Evolutionary conservation across 495 filamentous ascomycete species (phyloP).

Genomic region (Aspergillus hancockii): DNA sequence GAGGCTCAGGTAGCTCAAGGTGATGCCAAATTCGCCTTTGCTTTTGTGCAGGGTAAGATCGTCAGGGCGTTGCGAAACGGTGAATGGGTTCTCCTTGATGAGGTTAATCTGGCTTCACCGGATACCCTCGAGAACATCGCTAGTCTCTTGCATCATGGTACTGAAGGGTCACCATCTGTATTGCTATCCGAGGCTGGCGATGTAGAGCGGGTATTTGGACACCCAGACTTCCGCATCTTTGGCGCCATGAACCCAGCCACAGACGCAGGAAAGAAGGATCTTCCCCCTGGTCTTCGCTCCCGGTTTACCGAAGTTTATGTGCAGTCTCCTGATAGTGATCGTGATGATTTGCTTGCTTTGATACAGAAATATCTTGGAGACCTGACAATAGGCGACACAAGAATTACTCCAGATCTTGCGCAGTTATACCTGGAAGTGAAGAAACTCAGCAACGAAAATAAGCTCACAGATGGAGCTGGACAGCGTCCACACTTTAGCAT

Average conservation of each 20-base stretch:
- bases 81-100: slow-evolving; percentile 97
- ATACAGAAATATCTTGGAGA: slow-evolving; percentile 82
- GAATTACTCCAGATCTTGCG: slow-evolving; percentile 73
- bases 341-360: slow-evolving; percentile 79
- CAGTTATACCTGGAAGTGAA: slow-evolving; percentile 85
- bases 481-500: slow-evolving; percentile 96
- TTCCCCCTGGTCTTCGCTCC: slow-evolving; percentile 79
- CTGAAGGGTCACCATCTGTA: slow-evolving; percentile 70
- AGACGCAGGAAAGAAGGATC: slow-evolving; percentile 91
- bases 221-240: slow-evolving; percentile 93
- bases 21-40: slow-evolving; percentile 84
- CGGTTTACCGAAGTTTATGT: slow-evolving; percentile 96
- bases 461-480: slow-evolving; percentile 87
- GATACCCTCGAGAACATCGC: slow-evolving; percentile 94
- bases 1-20: slow-evolving; percentile 78
- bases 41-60: slow-evolving; percentile 93
- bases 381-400: slow-evolving; percentile 61
- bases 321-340: slow-evolving; percentile 78
- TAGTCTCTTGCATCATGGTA: slow-evolving; percentile 73
- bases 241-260: slow-evolving; percentile 99
- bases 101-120: slow-evolving; percentile 93
- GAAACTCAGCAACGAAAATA: slow-evolving; percentile 73
- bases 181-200: slow-evolving; percentile 90
- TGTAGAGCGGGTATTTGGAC: slow-evolving; percentile 82
- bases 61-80: slow-evolving; percentile 90